A percentile compares a stretch with the other conserved stretches of the same genome.
phyloP scores from a whole-genome alignment of 1,284 basidiomycete species.

The Schizophyllum commune region DNA sequence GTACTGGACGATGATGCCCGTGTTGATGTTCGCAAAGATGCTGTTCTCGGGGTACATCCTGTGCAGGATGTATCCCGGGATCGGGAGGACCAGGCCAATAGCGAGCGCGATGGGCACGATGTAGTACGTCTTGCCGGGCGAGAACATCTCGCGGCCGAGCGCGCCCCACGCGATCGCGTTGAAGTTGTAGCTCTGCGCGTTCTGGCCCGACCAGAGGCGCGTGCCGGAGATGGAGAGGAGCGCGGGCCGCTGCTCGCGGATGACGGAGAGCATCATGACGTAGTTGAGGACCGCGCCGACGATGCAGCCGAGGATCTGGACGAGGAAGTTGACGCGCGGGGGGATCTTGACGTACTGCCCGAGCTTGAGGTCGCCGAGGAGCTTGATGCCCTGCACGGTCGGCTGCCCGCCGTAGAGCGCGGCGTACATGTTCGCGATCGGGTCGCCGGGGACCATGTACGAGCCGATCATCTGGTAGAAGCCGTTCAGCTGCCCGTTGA shows the following conservation, averaged over 20 bases:
- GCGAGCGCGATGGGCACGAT: slow-evolving; percentile 22
- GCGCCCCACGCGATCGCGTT: slow-evolving; percentile 14
- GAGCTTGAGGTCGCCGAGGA: slow-evolving; percentile 59
- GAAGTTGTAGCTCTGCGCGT: slow-evolving; percentile 13
- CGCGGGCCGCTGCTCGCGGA: slow-evolving; percentile 9
- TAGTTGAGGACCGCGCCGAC: slow-evolving; percentile 9
- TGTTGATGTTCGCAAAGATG: slow-evolving; percentile 12
- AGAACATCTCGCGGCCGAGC: slow-evolving; percentile 13
- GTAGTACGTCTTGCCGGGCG: slow-evolving; percentile 22
- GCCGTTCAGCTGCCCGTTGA: slow-evolving; percentile 9
- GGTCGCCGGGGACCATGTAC: slow-evolving; percentile 52
- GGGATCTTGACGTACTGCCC: slow-evolving; percentile 76
- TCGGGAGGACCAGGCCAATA: slow-evolving; percentile 10
- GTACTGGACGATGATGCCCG: slow-evolving; percentile 13
- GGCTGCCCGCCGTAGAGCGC: slow-evolving; percentile 5
- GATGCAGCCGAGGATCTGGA: slow-evolving; percentile 49
- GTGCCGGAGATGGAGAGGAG: slow-evolving; percentile 11
- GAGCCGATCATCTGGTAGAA: slow-evolving; percentile 34
- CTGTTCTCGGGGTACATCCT: slow-evolving; percentile 13
- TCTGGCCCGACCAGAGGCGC: slow-evolving; percentile 14
- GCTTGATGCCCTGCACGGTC: slow-evolving; percentile 22
- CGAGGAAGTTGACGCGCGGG: slow-evolving; percentile 60
- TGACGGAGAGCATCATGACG: slow-evolving; percentile 7
- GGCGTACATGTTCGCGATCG: slow-evolving; percentile 13
- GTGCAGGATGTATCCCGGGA: slow-evolving; percentile 10